Base-by-base conservation (phyloP, 2,329 filamentous ascomycete species). In the Verticillium albo-atrum region DNA sequence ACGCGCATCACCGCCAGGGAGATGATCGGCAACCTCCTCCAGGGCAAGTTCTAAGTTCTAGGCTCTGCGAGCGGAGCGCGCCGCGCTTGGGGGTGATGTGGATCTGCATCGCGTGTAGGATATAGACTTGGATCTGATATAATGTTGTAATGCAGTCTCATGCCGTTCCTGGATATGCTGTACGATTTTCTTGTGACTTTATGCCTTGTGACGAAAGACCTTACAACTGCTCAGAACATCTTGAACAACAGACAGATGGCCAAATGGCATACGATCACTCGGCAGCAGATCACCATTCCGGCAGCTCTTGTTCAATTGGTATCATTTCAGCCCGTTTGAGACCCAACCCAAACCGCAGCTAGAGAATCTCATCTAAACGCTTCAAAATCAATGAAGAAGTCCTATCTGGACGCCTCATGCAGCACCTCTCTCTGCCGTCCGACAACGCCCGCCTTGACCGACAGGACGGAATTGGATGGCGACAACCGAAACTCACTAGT, bases 1-100 rank as follows among this genome's bases (percentile, higher is more conserved):
- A 84, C 84, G 34, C 80, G 77, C 64, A 81, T 94, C 61, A 96
- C 92, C 1, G 92, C 79, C 2, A 78, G 86, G 60, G 85, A 92
- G 80, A 96, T 95, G 86, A 77, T 91, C 61, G 73, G 74, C 34
- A 94, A 96, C 74, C 71, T 96, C 72, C 70, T 88, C 60, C 75
- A 81, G 68, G 84, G 84, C 60, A 95, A 95, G 84, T 74, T 94
- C 61, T 92, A 81, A 76, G 60, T 1, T 23, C 6, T n/a, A n/a
- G n/a, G n/a, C 30, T 14, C 30, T 32, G 30, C 30, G 30, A n/a
- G n/a, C n/a, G n/a, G n/a, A n/a, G n/a, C n/a, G n/a, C n/a, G n/a
- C n/a, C n/a, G n/a, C n/a, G n/a, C n/a, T n/a, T n/a, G n/a, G n/a
- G n/a, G n/a, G n/a, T n/a, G n/a, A n/a, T n/a, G n/a, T 7, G 42